A percentile compares a stretch with the other conserved stretches of the same genome.
These are phyloP conservation scores for Kwoniella europaea DNA, from an alignment of 768 basidiomycete species.

Conservation along the genomic window DNA sequence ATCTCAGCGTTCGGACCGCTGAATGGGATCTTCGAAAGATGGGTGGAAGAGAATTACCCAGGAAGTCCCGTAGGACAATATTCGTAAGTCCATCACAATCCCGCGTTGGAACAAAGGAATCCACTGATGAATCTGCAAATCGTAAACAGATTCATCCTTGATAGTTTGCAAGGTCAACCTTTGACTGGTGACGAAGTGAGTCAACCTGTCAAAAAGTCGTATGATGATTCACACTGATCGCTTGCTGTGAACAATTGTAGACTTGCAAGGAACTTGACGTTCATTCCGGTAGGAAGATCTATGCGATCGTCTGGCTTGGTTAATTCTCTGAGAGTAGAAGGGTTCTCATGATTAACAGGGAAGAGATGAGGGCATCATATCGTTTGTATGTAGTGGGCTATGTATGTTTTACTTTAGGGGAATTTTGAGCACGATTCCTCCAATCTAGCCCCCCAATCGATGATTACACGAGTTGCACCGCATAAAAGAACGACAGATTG, in stretches of 20 bases:
- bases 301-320: background rate
- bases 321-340: no score
- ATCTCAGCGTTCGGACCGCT: background rate
- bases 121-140: background rate
- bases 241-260: background rate
- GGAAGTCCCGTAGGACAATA: slow-evolving; percentile 14
- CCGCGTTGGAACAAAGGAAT: background rate
- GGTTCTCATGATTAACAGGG: no score
- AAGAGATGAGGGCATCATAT: no score
- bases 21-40: background rate
- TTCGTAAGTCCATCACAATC: background rate
- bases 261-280: slow-evolving; percentile 4
- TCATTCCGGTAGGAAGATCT: slow-evolving; percentile 9
- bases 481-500: no score
- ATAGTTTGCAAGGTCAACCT: slow-evolving; percentile 14
- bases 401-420: no score
- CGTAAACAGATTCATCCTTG: slow-evolving; percentile 7
- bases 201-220: background rate
- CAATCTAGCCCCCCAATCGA: no score
- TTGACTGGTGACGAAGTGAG: slow-evolving; percentile 2
- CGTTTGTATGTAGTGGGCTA: no score
- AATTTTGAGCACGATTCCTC: no score
- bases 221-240: background rate
- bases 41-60: slow-evolving; percentile 6
- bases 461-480: no score